Percentiles rank a stretch among this genome's conserved stretches.
phyloP scores from a whole-genome alignment of 805 yeast species.

The Blastobotrys chiropterorum region DNA sequence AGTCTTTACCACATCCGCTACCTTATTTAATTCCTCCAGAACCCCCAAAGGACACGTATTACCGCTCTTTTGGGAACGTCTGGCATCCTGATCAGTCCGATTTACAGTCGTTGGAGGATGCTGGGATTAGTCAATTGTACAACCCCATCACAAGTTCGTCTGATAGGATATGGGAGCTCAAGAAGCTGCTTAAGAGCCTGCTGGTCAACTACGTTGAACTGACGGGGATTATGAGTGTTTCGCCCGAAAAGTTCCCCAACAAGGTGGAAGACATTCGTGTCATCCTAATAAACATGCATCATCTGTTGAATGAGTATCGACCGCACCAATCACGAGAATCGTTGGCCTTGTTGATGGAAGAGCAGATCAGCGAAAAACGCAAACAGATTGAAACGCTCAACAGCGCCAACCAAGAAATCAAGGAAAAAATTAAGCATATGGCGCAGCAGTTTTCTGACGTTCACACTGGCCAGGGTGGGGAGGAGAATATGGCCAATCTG shows the following conservation, averaged over 20 bases:
- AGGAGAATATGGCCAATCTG: neutral
- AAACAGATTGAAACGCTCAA: slow-evolving; percentile 32
- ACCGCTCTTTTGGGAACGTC: slow-evolving; percentile 81
- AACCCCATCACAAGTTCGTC: slow-evolving; percentile 23
- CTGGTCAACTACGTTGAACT: slow-evolving; percentile 76
- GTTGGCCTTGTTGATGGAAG: slow-evolving; percentile 64
- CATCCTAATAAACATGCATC: slow-evolving; percentile 84
- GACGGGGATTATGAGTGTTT: slow-evolving; percentile 65
- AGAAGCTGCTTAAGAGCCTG: slow-evolving; percentile 71
- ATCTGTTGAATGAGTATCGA: slow-evolving; percentile 82
- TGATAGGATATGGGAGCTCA: slow-evolving; percentile 65
- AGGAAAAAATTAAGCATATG: slow-evolving; percentile 32
- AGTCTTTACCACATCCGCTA: slow-evolving; percentile 9
- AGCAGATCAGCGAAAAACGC: slow-evolving; percentile 43
- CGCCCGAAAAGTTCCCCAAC: slow-evolving; percentile 56
- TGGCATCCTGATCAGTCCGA: slow-evolving; percentile 53
- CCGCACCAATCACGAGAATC: slow-evolving; percentile 95
- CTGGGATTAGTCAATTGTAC: slow-evolving; percentile 76
- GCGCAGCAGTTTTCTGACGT: slow-evolving; percentile 23
- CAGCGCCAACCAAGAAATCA: slow-evolving; percentile 37
- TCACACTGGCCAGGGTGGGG: neutral
- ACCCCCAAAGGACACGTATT: slow-evolving; percentile 41
- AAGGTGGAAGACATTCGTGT: slow-evolving; percentile 76
- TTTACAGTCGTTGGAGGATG: slow-evolving; percentile 65
- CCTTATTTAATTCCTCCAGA: slow-evolving; percentile 29